phyloP scores from a whole-genome alignment of 352 stramenopile species.

The Plasmopara halstedii region DNA sequence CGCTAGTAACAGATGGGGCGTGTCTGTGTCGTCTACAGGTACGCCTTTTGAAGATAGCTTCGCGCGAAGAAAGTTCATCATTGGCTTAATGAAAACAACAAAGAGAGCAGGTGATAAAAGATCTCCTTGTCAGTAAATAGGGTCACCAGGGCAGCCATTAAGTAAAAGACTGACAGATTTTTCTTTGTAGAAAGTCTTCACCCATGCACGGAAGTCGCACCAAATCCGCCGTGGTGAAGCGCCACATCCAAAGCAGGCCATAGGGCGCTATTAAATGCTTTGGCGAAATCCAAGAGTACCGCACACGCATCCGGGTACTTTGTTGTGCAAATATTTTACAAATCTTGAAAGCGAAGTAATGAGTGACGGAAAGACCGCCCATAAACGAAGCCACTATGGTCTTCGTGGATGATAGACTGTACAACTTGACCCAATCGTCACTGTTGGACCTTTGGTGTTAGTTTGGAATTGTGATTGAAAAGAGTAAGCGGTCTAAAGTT shows the following conservation, averaged over 20 bases:
- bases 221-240: background rate
- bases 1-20: background rate
- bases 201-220: background rate
- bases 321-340: conserved; percentile 1
- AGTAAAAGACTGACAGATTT: conserved; percentile 5
- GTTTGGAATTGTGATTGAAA: conserved; percentile 9
- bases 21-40: background rate
- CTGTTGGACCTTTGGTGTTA: background rate
- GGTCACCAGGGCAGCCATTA: conserved; percentile 4
- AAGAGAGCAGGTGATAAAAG: conserved; percentile 9
- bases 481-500: conserved; percentile 10
- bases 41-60: background rate
- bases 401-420: conserved; percentile 6
- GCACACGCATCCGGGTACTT: background rate
- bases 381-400: conserved; percentile 6
- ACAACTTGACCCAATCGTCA: background rate
- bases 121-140: conserved; percentile 8
- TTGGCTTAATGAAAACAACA: conserved; percentile 9
- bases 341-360: conserved; percentile 9
- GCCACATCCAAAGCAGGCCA: background rate
- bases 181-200: conserved; percentile 13
- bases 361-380: conserved; percentile 6
- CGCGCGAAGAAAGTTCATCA: conserved; percentile 7
- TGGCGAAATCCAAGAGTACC: background rate
- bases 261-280: background rate